These are phyloP conservation scores for Coemansia sp. DNA, from an alignment of 192 early-diverging fungal species.

Conservation along the genomic window DNA sequence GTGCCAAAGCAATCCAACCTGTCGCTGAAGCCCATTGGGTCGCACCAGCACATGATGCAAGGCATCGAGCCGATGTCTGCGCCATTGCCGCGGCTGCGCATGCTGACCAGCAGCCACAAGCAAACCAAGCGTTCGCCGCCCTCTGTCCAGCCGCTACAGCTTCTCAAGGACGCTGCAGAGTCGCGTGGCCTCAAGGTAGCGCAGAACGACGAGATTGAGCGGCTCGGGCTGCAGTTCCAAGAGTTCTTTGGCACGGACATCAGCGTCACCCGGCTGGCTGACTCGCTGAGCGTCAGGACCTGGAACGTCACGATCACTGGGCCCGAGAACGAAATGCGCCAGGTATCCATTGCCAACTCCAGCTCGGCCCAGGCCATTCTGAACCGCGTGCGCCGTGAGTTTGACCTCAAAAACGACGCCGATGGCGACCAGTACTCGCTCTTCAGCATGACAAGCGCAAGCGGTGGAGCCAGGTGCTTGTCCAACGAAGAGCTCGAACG, in stretches of 20 bases:
- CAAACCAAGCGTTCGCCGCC: constrained; percentile 12
- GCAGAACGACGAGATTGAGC: constrained; percentile 39
- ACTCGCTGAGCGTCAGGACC: constrained; percentile 48
- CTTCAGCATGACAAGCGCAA: constrained; percentile 70
- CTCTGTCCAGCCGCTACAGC: constrained; percentile 18
- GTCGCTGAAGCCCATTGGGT: constrained; percentile 18
- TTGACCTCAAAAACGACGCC: constrained; percentile 71
- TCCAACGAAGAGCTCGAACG: constrained; percentile 76
- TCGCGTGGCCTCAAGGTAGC: constrained; percentile 1
- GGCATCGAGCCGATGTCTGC: constrained; percentile 37
- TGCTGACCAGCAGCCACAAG: constrained; percentile 22
- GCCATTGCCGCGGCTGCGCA: constrained; percentile 35
- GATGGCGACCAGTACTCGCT: constrained; percentile 68
- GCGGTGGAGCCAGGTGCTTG: constrained; percentile 67
- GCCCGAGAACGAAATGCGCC: constrained; percentile 75
- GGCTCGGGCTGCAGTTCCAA: constrained; percentile 49
- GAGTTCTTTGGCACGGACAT: constrained; percentile 56
- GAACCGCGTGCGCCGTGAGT: constrained; percentile 73
- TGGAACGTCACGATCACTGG: constrained; percentile 76
- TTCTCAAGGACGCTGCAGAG: constrained; percentile 22
- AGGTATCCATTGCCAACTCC: constrained; percentile 73
- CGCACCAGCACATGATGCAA: constrained; percentile 6
- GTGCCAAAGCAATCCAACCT: constrained; percentile 16
- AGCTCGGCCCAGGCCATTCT: constrained; percentile 70
- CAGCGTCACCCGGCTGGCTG: constrained; percentile 47